Percentiles rank a stretch among this genome's conserved stretches.
These are phyloP conservation scores for Metschnikowia sp. DNA, from an alignment of 805 yeast genomes.

Conservation along the genomic window DNA sequence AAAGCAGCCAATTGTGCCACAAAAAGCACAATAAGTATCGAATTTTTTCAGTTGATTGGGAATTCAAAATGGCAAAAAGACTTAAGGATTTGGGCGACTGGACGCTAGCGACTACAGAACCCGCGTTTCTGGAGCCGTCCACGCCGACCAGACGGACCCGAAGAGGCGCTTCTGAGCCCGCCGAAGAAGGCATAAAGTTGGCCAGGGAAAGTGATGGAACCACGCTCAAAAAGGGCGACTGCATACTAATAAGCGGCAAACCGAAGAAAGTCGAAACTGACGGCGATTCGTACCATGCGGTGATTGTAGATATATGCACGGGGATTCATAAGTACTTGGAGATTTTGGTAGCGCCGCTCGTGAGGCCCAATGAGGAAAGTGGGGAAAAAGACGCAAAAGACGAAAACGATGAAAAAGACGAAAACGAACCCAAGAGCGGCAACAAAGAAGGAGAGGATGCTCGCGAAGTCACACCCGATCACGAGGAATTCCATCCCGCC, in stretches of 20 bases:
- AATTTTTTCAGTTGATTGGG: background rate
- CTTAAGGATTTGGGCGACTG: conserved; percentile 17
- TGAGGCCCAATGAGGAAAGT: conserved; percentile 22
- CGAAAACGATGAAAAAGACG: conserved; percentile 5
- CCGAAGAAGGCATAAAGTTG: conserved; percentile 5
- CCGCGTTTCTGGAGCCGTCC: conserved; percentile 3
- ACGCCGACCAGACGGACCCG: conserved; percentile 22
- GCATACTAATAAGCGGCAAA: conserved; percentile 34
- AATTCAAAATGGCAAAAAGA: conserved; percentile 13
- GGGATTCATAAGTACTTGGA: conserved; percentile 51
- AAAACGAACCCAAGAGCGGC: conserved; percentile 1
- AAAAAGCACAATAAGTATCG: background rate
- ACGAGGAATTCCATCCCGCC: conserved; percentile 10
- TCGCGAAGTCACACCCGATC: conserved; percentile 12
- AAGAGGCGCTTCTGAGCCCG: conserved; percentile 10
- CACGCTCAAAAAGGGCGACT: conserved; percentile 51
- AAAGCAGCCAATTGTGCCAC: too few relatives aligned
- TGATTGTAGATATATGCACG: conserved; percentile 49
- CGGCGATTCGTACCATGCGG: conserved; percentile 33
- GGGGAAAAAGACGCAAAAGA: conserved; percentile 5
- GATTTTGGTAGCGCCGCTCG: conserved; percentile 46
- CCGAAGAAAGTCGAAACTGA: conserved; percentile 28
- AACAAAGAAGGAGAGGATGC: conserved; percentile 1
- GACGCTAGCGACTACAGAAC: conserved; percentile 9
- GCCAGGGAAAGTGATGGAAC: conserved; percentile 39